These are phyloP conservation scores for Petunia axillaris DNA, from an alignment of 257 asterid species.

Conservation along the genomic window DNA sequence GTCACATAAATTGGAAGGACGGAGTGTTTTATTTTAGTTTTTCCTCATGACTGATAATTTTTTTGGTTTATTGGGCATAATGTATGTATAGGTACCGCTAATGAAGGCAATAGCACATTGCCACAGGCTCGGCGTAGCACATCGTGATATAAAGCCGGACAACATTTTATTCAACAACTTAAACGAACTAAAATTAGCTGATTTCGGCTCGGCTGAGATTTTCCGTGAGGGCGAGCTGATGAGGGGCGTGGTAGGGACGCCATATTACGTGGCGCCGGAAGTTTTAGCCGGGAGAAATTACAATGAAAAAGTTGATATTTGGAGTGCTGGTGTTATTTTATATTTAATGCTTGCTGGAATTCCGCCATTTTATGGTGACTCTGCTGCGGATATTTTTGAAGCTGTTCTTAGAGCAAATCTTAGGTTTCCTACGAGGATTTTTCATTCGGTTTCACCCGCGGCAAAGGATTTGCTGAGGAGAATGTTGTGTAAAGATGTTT, in stretches of 20 bases:
- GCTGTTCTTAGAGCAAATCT: conserved; percentile 44
- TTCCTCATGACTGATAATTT: not conserved
- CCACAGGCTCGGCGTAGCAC: conserved; percentile 68
- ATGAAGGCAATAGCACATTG: conserved; percentile 83
- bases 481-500: conserved; percentile 44
- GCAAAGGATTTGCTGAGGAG: conserved; percentile 47
- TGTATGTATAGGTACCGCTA: conserved; percentile 50
- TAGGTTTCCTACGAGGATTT: conserved; percentile 40
- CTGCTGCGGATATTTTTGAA: conserved; percentile 40
- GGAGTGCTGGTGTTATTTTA: conserved; percentile 50
- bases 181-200: conserved; percentile 68
- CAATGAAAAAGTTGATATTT: conserved; percentile 40
- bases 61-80: conserved; percentile 2
- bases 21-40: not conserved
- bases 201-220: conserved; percentile 77
- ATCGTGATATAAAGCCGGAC: conserved; percentile 81
- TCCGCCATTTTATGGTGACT: conserved; percentile 46
- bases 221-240: conserved; percentile 43
- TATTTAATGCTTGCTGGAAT: conserved; percentile 48
- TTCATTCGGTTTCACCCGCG: conserved; percentile 35
- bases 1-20: too few relatives aligned
- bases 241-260: conserved; percentile 49
- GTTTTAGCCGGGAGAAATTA: conserved; percentile 35
- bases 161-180: conserved; percentile 62
- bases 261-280: conserved; percentile 49